Percentiles rank a stretch among this genome's conserved stretches.
phyloP scores from a whole-genome alignment of 768 basidiomycete genomes.

The Tricholoma sp. region DNA sequence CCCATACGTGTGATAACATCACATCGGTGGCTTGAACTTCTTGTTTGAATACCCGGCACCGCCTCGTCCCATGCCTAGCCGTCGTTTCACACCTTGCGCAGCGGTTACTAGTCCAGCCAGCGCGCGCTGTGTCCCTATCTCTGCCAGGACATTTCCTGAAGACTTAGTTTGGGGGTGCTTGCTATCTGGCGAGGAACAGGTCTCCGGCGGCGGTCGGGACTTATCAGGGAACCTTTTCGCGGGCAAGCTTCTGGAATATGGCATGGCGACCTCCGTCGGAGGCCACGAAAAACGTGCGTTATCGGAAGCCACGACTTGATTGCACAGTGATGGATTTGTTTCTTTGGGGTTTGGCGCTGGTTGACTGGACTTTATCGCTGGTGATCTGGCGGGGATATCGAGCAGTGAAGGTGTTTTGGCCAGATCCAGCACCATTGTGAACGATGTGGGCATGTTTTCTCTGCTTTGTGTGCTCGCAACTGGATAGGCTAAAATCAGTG shows the following conservation, averaged over 20 bases:
- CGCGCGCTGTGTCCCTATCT: not conserved
- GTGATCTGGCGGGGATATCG: not conserved
- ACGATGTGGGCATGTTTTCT: not conserved
- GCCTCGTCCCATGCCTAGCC: conserved; percentile 58
- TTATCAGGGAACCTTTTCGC: not conserved
- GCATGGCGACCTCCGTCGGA: not conserved
- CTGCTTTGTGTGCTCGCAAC: not conserved
- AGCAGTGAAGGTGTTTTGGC: not conserved
- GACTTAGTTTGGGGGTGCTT: conserved; percentile 3
- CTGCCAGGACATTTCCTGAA: conserved; percentile 3
- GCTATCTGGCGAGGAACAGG: not conserved
- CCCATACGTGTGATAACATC: conserved; percentile 4
- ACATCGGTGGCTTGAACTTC: conserved; percentile 59
- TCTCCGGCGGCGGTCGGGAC: not conserved
- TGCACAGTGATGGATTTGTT: not conserved
- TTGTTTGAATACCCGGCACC: conserved; percentile 56
- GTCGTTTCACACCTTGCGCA: conserved; percentile 40
- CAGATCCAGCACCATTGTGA: not conserved
- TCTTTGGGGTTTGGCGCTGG: not conserved
- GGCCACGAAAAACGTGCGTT: not conserved
- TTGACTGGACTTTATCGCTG: not conserved
- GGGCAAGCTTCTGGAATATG: not conserved
- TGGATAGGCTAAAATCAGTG: conserved; percentile 2
- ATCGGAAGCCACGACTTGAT: not conserved
- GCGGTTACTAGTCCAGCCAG: not conserved